Evolutionary conservation across 768 basidiomycete genomes (phyloP).

Genomic region (Termitomyces sp.): DNA sequence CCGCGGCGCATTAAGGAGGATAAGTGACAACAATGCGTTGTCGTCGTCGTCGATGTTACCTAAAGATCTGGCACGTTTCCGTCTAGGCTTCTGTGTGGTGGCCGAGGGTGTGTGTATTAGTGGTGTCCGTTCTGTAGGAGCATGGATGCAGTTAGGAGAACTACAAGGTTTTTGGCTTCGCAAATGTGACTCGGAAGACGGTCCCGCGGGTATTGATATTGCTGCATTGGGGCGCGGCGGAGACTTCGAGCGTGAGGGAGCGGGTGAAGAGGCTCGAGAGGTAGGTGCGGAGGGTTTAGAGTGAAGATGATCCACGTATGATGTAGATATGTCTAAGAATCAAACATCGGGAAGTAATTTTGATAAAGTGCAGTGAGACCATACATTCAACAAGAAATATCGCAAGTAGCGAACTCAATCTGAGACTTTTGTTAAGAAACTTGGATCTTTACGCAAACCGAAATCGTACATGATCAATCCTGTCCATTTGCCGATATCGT

Average conservation of each 20-base stretch:
- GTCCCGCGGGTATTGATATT: neutral
- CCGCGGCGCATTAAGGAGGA: conserved; percentile 16
- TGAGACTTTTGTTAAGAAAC: conserved; percentile 18
- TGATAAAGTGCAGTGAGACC: conserved; percentile 19
- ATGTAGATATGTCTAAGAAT: conserved; percentile 59
- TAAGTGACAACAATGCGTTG: conserved; percentile 11
- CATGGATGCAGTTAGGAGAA: conserved; percentile 1
- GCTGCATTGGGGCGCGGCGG: conserved; percentile 2
- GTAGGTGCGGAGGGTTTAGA: conserved; percentile 50
- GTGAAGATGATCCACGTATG: conserved; percentile 69
- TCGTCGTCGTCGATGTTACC: conserved; percentile 10
- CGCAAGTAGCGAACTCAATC: conserved; percentile 55
- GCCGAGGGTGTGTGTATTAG: conserved; percentile 3
- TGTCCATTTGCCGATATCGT: conserved; percentile 47
- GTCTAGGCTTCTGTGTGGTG: neutral
- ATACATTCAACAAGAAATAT: conserved; percentile 82
- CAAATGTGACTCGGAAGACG: neutral
- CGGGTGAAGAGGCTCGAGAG: conserved; percentile 26
- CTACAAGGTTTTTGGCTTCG: neutral
- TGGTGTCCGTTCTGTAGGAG: conserved; percentile 7
- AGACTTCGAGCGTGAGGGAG: conserved; percentile 16
- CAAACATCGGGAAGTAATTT: neutral
- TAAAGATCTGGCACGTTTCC: conserved; percentile 11
- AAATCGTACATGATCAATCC: conserved; percentile 71
- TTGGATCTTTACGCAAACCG: neutral